Evolutionary conservation across 2,329 filamentous ascomycete genomes (phyloP), one percentile per base, ranked within the genome.

Genomic region (Madurella fahalii): DNA sequence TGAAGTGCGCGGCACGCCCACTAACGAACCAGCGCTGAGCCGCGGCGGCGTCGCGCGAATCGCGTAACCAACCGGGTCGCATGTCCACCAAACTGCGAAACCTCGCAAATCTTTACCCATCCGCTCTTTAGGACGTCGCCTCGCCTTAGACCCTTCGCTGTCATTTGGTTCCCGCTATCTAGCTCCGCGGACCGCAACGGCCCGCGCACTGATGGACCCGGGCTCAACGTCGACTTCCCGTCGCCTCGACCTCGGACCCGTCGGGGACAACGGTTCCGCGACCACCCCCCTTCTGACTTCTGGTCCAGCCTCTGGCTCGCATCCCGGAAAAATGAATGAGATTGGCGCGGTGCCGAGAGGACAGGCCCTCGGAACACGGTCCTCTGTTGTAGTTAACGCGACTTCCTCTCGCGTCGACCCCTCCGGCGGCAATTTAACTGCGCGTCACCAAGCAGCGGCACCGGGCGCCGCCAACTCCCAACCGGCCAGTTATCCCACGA

Each of bases 1-100:
- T 52, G 50, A 52, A 47, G 52, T 54, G 56, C 52, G 49, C 40
- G 39, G 49, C 52, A 46, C 44, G 47, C 53, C 40, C 53, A 48
- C 54, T 43, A 53, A 43, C 45, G 25, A 7, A 7, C 25, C 25
- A 39, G 34, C 13, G 50, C 58, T 61, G 58, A 47, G 58, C 59
- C 60, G 62, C 57, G 50, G 60, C 58, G 61, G 61, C 59, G 56
- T 58, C 58, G 61, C 61, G 61, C 59, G 58, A 61, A 60, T 58
- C 62, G 62, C 62, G 62, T 64, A 63, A 61, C 57, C 58, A 57
- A 57, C 58, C 51, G 49, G 47, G 17, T 32, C 49, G 48, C 56
- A 51, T 43, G 32, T 47, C 51, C 39, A 52, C 56, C 54, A 47
- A 53, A 50, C 46, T 40, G 53, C 59, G 50, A 59, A 59, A 52